Percentiles rank a stretch among this genome's conserved stretches.
phyloP scores from a whole-genome alignment of 305 asterid genomes.

The Fraxinus dipetala region DNA sequence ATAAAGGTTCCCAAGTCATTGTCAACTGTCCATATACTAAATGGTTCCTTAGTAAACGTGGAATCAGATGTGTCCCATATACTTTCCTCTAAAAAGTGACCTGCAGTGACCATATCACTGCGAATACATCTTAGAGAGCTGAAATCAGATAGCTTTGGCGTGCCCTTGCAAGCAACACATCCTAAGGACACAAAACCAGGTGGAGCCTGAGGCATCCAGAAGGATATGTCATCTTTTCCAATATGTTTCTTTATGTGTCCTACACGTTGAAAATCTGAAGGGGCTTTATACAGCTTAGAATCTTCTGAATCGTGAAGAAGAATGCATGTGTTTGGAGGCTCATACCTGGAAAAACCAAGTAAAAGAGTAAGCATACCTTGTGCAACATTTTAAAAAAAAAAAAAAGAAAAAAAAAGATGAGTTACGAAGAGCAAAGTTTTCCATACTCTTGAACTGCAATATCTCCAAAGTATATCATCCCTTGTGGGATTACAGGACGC shows the following conservation, averaged over 20 bases:
- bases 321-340: slow-evolving; percentile 84
- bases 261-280: slow-evolving; percentile 73
- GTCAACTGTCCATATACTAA: slow-evolving; percentile 78
- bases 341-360: slow-evolving; percentile 55
- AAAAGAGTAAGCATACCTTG: slow-evolving; percentile 6
- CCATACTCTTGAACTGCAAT: slow-evolving; percentile 78
- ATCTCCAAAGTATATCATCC: slow-evolving; percentile 89
- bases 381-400: slow-evolving; percentile 9
- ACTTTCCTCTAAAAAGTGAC: slow-evolving; percentile 73
- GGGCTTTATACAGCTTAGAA: slow-evolving; percentile 57
- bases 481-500: slow-evolving; percentile 87
- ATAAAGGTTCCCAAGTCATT: slow-evolving; percentile 79
- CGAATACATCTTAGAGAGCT: slow-evolving; percentile 85
- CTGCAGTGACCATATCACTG: slow-evolving; percentile 71
- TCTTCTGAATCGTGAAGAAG: slow-evolving; percentile 74
- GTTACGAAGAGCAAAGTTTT: slow-evolving; percentile 3
- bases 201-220: slow-evolving; percentile 98
- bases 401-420: background rate
- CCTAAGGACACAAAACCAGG: slow-evolving; percentile 91
- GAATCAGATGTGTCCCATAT: slow-evolving; percentile 89
- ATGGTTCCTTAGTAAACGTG: slow-evolving; percentile 56
- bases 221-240: slow-evolving; percentile 61
- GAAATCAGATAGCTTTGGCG: slow-evolving; percentile 74
- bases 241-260: slow-evolving; percentile 71
- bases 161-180: slow-evolving; percentile 79